phyloP scores from a whole-genome alignment of 257 asterid species.

The Oldenlandia corymbosa region DNA sequence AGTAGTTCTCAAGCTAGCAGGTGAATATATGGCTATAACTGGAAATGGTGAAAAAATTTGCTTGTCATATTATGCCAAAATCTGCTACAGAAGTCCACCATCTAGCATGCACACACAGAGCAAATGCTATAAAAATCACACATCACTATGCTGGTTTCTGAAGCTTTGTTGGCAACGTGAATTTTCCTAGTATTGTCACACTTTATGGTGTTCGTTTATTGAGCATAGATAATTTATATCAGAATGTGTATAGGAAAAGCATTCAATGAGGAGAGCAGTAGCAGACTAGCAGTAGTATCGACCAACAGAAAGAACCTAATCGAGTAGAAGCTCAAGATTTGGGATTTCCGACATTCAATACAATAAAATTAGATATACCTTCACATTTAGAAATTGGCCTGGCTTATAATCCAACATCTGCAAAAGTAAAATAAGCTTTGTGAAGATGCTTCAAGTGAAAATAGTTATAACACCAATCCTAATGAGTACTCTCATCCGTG shows the following conservation, averaged over 20 bases:
- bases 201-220: background rate
- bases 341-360: too few species aligned
- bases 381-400: slow-evolving; percentile 89
- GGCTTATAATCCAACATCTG: slow-evolving; percentile 99
- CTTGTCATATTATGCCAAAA: background rate
- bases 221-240: background rate
- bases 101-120: too few species aligned
- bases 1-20: background rate
- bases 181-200: background rate
- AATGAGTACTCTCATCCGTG: too few species aligned
- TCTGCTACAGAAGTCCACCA: too few species aligned
- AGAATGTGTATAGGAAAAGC: too few species aligned
- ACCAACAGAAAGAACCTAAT: background rate
- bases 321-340: background rate
- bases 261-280: too few species aligned
- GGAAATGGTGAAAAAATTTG: too few species aligned
- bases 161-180: too few species aligned
- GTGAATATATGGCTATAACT: background rate
- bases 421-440: slow-evolving; percentile 12
- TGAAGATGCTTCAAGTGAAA: too few species aligned
- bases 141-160: too few species aligned
- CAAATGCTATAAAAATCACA: too few species aligned
- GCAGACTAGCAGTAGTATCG: background rate
- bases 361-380: slow-evolving; percentile 45
- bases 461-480: too few species aligned